Conservation (phyloP, 2,329 filamentous ascomycete genomes). For the Alternaria consortialis region DNA sequence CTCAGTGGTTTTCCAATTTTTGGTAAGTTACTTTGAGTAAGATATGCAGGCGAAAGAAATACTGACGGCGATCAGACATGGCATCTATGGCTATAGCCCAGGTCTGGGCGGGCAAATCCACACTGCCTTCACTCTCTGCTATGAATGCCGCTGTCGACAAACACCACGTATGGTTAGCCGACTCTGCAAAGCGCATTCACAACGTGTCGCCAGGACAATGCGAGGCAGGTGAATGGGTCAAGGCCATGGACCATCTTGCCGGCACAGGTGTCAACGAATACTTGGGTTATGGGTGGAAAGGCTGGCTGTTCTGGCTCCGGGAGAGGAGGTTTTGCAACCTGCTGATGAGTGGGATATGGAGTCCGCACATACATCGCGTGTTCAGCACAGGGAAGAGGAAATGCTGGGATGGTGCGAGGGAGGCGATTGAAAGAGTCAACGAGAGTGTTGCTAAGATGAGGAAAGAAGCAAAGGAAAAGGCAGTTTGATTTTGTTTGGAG, state of each 20-base stretch:
- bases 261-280: conserved; percentile 54
- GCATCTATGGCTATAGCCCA: conserved; percentile 58
- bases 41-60: background rate
- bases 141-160: conserved; percentile 40
- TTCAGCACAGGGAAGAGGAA: conserved; percentile 53
- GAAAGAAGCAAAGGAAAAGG: conserved; percentile 6
- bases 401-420: conserved; percentile 53
- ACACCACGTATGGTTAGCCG: conserved; percentile 37
- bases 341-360: conserved; percentile 53
- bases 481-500: background rate
- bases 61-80: conserved; percentile 45
- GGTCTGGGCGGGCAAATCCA: conserved; percentile 53
- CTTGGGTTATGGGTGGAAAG: conserved; percentile 54
- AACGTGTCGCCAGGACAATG: conserved; percentile 36
- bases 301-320: conserved; percentile 55
- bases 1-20: conserved; percentile 42
- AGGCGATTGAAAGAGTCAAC: conserved; percentile 46
- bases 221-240: conserved; percentile 44
- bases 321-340: conserved; percentile 53
- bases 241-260: conserved; percentile 55
- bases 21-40: background rate
- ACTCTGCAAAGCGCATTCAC: conserved; percentile 48
- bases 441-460: conserved; percentile 3
- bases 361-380: conserved; percentile 54
- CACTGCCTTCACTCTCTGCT: conserved; percentile 47